A percentile compares a stretch with the other conserved stretches of the same genome.
Conservation (phyloP, 495 filamentous ascomycete genomes). For the Annulohypoxylon bovei region DNA sequence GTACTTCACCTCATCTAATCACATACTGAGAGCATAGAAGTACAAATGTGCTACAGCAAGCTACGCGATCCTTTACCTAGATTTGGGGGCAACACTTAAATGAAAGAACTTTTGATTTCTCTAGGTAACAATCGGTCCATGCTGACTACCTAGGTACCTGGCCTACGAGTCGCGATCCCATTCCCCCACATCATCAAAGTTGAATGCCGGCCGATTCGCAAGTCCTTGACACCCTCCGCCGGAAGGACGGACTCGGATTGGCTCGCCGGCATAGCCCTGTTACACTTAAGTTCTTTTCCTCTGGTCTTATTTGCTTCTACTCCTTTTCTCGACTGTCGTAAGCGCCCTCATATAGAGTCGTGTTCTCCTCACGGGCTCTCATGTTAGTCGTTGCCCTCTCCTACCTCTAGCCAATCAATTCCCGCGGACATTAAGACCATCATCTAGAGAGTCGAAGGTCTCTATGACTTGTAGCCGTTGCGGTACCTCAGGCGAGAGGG, state of each 20-base stretch:
- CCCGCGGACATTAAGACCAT: slow-evolving; percentile 18
- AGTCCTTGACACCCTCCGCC: slow-evolving; percentile 27
- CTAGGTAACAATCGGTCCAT: slow-evolving; percentile 19
- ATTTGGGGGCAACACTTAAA: neutral
- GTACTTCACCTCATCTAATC: neutral
- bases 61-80: neutral
- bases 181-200: slow-evolving; percentile 18
- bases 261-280: slow-evolving; percentile 23
- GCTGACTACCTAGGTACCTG: slow-evolving; percentile 7
- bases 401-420: slow-evolving; percentile 15
- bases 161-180: slow-evolving; percentile 26
- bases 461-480: slow-evolving; percentile 54
- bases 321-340: slow-evolving; percentile 18
- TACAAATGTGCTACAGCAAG: neutral
- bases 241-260: slow-evolving; percentile 25
- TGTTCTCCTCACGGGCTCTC: slow-evolving; percentile 7
- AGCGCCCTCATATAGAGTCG: slow-evolving; percentile 9
- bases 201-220: slow-evolving; percentile 27
- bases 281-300: slow-evolving; percentile 17
- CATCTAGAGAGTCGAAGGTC: slow-evolving; percentile 55
- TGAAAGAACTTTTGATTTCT: slow-evolving; percentile 11
- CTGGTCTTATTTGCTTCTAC: slow-evolving; percentile 16
- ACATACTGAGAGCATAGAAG: neutral
- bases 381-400: neutral
- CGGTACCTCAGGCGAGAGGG: slow-evolving; percentile 58